phyloP scores from a whole-genome alignment of 805 yeast genomes.

The Lachancea kluyveri region DNA sequence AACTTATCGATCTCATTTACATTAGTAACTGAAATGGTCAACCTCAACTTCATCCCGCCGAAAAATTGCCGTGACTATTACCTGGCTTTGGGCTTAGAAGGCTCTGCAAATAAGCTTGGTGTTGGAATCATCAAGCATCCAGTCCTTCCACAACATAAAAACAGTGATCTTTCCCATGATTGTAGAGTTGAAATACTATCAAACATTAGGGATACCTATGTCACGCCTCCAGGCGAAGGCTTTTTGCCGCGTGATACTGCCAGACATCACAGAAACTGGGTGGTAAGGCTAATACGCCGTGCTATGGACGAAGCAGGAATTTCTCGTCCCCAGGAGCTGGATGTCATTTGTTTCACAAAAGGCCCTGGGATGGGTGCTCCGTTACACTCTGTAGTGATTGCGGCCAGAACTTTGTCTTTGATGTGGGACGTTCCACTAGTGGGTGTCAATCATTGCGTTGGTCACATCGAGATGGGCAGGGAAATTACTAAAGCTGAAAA shows the following conservation, averaged over 20 bases:
- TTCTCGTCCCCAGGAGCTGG: slow-evolving; percentile 42
- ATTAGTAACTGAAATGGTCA: slow-evolving; percentile 25
- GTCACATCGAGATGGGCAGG: slow-evolving; percentile 98
- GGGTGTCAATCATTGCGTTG: slow-evolving; percentile 96
- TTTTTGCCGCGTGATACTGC: slow-evolving; percentile 96
- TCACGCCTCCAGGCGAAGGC: slow-evolving; percentile 98
- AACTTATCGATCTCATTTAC: no score
- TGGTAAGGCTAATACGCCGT: slow-evolving; percentile 61
- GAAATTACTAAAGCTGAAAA: slow-evolving; percentile 97
- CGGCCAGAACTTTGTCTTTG: slow-evolving; percentile 79
- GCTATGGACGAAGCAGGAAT: slow-evolving; percentile 62
- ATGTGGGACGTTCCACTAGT: slow-evolving; percentile 80
- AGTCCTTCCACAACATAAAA: slow-evolving; percentile 16
- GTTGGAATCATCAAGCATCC: slow-evolving; percentile 84
- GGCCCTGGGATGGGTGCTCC: slow-evolving; percentile 99
- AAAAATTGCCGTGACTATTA: slow-evolving; percentile 36
- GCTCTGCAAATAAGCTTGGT: slow-evolving; percentile 94
- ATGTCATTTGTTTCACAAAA: slow-evolving; percentile 87
- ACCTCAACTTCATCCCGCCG: slow-evolving; percentile 25
- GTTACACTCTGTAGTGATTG: slow-evolving; percentile 82
- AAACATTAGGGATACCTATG: slow-evolving; percentile 91
- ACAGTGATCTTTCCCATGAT: slow-evolving; percentile 46
- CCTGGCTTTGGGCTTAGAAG: slow-evolving; percentile 87
- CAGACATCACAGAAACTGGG: slow-evolving; percentile 94
- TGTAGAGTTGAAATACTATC: slow-evolving; percentile 73